phyloP scores from a whole-genome alignment of 345 rosid genomes.

The Hibiscus mutabilis region DNA sequence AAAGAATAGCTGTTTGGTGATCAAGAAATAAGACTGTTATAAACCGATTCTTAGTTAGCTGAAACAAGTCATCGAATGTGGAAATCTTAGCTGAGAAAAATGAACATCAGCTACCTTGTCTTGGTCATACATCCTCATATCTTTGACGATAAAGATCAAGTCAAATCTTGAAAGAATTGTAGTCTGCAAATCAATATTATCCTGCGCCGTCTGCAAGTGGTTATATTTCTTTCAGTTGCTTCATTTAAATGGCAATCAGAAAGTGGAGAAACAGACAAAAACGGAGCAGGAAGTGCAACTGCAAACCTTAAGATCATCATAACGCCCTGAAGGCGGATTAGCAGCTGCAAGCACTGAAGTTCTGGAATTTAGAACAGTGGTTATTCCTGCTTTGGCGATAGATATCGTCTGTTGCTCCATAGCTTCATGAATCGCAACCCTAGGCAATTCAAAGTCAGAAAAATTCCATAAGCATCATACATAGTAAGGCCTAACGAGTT shows the following conservation, averaged over 20 bases:
- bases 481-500: not conserved
- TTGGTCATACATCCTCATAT: slow-evolving; percentile 68
- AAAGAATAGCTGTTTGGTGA: not conserved
- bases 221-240: slow-evolving; percentile 13
- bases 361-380: slow-evolving; percentile 95
- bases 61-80: not conserved
- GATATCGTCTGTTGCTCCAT: slow-evolving; percentile 99
- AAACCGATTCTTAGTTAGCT: too few species aligned
- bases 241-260: not conserved
- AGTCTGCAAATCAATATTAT: slow-evolving; percentile 91
- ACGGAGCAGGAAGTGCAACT: not conserved
- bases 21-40: not conserved
- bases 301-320: slow-evolving; percentile 92
- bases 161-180: slow-evolving; percentile 96
- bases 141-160: slow-evolving; percentile 88
- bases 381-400: slow-evolving; percentile 98
- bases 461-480: slow-evolving; percentile 5
- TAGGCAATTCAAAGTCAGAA: slow-evolving; percentile 18
- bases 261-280: slow-evolving; percentile 4
- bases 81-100: not conserved
- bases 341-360: slow-evolving; percentile 99
- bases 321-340: slow-evolving; percentile 95
- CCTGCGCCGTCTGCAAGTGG: slow-evolving; percentile 71
- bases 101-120: slow-evolving; percentile 51
- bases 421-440: slow-evolving; percentile 99